Conservation (phyloP, 2,329 filamentous ascomycete genomes). For the Teratosphaeria zuluensis region DNA sequence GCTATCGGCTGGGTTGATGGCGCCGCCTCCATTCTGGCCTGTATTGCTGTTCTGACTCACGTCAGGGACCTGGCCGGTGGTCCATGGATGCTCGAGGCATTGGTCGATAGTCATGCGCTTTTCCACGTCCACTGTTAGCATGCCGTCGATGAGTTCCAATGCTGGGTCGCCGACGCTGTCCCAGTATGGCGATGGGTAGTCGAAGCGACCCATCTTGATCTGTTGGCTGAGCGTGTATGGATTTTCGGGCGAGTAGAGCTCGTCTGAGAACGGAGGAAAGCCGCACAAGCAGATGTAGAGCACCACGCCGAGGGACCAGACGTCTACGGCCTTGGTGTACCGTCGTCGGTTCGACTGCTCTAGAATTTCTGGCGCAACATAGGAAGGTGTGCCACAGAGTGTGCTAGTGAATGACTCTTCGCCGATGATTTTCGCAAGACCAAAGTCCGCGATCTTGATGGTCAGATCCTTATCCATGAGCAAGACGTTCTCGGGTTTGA, state of each 20-base stretch:
- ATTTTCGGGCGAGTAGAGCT: conserved; percentile 65
- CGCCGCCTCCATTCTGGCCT: background rate
- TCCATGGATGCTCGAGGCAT: conserved; percentile 86
- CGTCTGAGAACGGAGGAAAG: conserved; percentile 94
- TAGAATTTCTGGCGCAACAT: conserved; percentile 92
- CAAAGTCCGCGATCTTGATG: conserved; percentile 92
- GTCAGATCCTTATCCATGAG: conserved; percentile 74
- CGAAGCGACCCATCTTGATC: conserved; percentile 79
- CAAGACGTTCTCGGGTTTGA: conserved; percentile 95
- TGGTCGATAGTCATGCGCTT: conserved; percentile 81
- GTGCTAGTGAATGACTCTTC: conserved; percentile 98
- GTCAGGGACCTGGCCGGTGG: conserved; percentile 38
- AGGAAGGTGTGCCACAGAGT: conserved; percentile 76
- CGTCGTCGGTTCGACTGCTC: conserved; percentile 70
- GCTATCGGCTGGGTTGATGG: conserved; percentile 54
- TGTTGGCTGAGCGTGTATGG: conserved; percentile 82
- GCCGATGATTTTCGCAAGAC: conserved; percentile 94
- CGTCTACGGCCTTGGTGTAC: conserved; percentile 89
- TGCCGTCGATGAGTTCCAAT: conserved; percentile 84
- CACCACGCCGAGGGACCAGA: conserved; percentile 97
- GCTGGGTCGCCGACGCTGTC: conserved; percentile 78
- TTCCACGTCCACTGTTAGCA: conserved; percentile 82
- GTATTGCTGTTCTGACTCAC: background rate
- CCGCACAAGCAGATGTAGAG: conserved; percentile 95
- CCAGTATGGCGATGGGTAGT: conserved; percentile 96